A percentile compares a stretch with the other conserved stretches of the same genome.
Conservation (phyloP, 345 rosid genomes). For the Rhodamnia argentea region DNA sequence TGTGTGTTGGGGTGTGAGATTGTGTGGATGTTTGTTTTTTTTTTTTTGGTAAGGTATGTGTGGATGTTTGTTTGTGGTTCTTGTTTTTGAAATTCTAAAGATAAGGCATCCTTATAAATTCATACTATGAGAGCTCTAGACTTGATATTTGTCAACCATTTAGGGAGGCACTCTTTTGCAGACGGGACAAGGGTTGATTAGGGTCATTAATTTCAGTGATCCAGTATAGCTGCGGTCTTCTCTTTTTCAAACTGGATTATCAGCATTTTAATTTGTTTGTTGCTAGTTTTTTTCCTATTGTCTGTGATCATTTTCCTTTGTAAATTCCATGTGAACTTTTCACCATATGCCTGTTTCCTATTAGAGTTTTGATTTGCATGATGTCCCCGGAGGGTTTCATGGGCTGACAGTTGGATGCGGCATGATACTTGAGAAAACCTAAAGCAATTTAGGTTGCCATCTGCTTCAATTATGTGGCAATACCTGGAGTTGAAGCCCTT, state of each 20-base stretch:
- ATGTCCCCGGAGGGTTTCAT: not conserved
- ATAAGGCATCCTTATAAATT: not conserved
- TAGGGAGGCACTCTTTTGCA: not conserved
- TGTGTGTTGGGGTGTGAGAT: not conserved
- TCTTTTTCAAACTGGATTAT: not conserved
- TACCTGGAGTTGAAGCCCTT: not conserved
- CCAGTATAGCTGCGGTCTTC: not conserved
- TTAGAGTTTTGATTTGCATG: not conserved
- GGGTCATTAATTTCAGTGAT: not conserved
- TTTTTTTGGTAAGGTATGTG: no score
- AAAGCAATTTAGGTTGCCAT: not conserved
- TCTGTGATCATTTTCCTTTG: not conserved
- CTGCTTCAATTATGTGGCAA: not conserved
- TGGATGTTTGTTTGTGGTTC: not conserved
- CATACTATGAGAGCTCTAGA: not conserved
- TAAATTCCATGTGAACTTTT: not conserved
- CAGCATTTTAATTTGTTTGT: not conserved
- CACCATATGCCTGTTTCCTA: not conserved
- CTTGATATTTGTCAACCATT: not conserved
- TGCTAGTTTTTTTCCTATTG: not conserved
- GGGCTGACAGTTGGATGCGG: not conserved
- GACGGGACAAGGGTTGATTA: not conserved
- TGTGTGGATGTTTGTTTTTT: not conserved
- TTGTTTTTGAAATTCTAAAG: not conserved
- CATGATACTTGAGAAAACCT: not conserved